A percentile compares a stretch with the other conserved stretches of the same genome.
phyloP scores from a whole-genome alignment of 2,329 filamentous ascomycete species.

The Fusarium irregulare region DNA sequence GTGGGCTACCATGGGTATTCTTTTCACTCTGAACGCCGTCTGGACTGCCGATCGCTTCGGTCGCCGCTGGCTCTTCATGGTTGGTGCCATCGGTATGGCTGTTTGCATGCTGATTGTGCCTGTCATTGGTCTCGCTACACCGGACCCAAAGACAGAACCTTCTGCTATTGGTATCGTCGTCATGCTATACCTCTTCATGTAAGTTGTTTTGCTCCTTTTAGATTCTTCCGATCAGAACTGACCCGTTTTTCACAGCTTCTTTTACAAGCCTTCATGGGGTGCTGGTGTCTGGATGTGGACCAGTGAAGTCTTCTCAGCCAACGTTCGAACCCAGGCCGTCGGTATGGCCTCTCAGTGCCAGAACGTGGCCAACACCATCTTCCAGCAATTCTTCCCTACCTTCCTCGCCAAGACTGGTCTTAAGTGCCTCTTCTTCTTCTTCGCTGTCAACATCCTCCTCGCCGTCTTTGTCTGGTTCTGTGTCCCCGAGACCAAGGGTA shows the following conservation, averaged over 20 bases:
- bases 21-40: constrained; percentile 78
- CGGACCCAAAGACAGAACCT: constrained; percentile 64
- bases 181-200: constrained; percentile 71
- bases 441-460: constrained; percentile 57
- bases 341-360: constrained; percentile 72
- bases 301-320: constrained; percentile 76
- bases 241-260: constrained; percentile 55
- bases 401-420: constrained; percentile 69
- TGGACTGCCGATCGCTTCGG: constrained; percentile 81
- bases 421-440: constrained; percentile 53
- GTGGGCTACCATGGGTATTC: constrained; percentile 77
- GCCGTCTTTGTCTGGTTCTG: constrained; percentile 62
- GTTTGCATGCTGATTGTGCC: constrained; percentile 74
- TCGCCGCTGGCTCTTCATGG: constrained; percentile 75
- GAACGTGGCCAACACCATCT: constrained; percentile 74
- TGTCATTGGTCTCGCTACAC: constrained; percentile 61
- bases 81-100: constrained; percentile 76
- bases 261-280: constrained; percentile 77
- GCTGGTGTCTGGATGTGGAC: constrained; percentile 79
- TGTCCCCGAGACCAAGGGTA: constrained; percentile 63
- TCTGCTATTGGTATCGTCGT: constrained; percentile 77
- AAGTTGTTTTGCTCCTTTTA: not conserved
- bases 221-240: not conserved
- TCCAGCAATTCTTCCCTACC: constrained; percentile 77
- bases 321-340: constrained; percentile 76